Evolutionary conservation across 2,329 filamentous ascomycete species (phyloP).

Genomic region (Xylariaceae sp.): DNA sequence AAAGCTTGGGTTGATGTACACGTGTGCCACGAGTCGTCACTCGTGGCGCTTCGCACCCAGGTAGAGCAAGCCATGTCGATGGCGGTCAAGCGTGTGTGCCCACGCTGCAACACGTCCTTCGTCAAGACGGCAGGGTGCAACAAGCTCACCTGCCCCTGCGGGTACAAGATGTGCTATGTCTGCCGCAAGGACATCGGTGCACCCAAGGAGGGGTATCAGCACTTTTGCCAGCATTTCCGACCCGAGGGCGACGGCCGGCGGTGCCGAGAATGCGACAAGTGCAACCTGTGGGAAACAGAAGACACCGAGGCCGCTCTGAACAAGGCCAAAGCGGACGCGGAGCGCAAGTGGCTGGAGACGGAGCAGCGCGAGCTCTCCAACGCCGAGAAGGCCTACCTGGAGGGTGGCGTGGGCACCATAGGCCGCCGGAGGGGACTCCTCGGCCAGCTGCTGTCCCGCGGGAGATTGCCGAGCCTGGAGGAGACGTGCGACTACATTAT

Average conservation of each 20-base stretch:
- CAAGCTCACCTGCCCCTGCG: constrained; percentile 91
- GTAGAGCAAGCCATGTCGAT: constrained; percentile 90
- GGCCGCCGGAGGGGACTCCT: constrained; percentile 9
- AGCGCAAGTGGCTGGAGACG: constrained; percentile 60
- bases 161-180: constrained; percentile 97
- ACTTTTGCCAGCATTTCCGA: constrained; percentile 95
- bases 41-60: constrained; percentile 75
- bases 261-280: constrained; percentile 73
- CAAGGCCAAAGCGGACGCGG: constrained; percentile 63
- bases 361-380: constrained; percentile 52
- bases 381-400: constrained; percentile 48
- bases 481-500: constrained; percentile 24
- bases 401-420: constrained; percentile 37
- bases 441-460: constrained; percentile 9
- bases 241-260: constrained; percentile 63
- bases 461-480: constrained; percentile 18
- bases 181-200: constrained; percentile 69
- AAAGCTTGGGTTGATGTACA: constrained; percentile 86
- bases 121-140: constrained; percentile 94
- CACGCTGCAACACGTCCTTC: constrained; percentile 82
- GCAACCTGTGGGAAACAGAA: constrained; percentile 72
- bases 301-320: constrained; percentile 61
- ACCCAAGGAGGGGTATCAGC: constrained; percentile 66
- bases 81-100: constrained; percentile 91
- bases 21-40: constrained; percentile 77